Evolutionary conservation across 176 grass and related monocot species (phyloP).

Genomic region (Alloteropsis semialata): DNA sequence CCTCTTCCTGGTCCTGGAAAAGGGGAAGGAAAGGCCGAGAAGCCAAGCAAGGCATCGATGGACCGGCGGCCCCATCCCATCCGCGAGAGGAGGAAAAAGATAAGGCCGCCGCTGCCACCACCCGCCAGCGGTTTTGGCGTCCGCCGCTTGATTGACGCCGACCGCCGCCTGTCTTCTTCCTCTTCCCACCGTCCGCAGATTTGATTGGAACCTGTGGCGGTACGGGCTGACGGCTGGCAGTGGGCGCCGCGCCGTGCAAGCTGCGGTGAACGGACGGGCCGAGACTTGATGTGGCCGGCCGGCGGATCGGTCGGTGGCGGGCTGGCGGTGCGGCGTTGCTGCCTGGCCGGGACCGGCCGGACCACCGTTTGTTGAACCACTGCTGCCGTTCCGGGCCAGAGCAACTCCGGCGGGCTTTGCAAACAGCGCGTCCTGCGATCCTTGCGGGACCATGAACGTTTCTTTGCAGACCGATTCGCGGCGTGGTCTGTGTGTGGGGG

Average conservation of each 20-base stretch:
- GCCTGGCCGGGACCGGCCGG: too few species aligned
- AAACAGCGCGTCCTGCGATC: too few species aligned
- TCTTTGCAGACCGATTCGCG: too few species aligned
- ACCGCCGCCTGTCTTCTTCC: not conserved
- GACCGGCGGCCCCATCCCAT: too few species aligned
- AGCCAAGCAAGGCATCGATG: not conserved
- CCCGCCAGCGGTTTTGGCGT: conserved; percentile 15
- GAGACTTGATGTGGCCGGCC: too few species aligned
- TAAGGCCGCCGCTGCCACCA: not conserved
- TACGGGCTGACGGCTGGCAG: not conserved
- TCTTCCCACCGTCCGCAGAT: not conserved
- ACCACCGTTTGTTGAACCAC: not conserved
- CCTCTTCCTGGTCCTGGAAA: not conserved
- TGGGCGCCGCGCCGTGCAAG: not conserved
- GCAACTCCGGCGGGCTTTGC: too few species aligned
- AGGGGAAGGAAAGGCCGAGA: not conserved
- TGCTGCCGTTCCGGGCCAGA: too few species aligned
- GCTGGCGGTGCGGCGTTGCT: too few species aligned
- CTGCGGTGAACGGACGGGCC: not conserved
- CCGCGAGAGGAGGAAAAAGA: not conserved
- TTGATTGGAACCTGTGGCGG: too few species aligned
- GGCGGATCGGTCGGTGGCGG: too few species aligned
- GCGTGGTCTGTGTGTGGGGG: too few species aligned
- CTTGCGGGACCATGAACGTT: too few species aligned
- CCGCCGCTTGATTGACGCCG: not conserved